These are phyloP conservation scores for Stemphylium vesicarium DNA, from an alignment of 2,329 filamentous ascomycete species.

Conservation along the genomic window DNA sequence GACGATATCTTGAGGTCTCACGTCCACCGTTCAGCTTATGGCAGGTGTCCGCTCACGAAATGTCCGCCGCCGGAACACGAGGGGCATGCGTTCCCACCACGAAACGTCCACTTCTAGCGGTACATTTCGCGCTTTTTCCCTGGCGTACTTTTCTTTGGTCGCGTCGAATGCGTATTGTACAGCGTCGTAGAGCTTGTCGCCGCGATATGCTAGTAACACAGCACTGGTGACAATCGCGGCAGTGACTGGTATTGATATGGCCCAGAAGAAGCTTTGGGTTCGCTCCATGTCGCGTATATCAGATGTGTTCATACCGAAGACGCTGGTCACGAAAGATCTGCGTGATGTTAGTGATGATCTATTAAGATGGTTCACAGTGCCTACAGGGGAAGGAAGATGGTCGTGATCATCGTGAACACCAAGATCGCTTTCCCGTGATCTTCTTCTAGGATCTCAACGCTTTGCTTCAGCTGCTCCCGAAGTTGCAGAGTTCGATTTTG, in stretches of 20 bases:
- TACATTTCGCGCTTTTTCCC: background rate
- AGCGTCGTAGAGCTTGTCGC: constrained; percentile 5
- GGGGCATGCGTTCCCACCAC: background rate
- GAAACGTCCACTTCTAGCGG: background rate
- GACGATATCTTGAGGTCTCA: too few relatives aligned
- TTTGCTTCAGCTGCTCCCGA: too few relatives aligned
- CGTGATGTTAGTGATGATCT: background rate
- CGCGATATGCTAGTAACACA: constrained; percentile 7
- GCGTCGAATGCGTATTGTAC: background rate
- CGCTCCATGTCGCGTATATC: constrained; percentile 20
- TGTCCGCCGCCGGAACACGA: too few relatives aligned
- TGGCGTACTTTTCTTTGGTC: background rate
- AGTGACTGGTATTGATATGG: constrained; percentile 18
- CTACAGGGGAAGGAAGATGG: constrained; percentile 38
- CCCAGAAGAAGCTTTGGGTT: constrained; percentile 24
- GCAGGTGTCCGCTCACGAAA: too few relatives aligned
- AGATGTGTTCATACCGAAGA: constrained; percentile 28
- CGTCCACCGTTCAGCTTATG: too few relatives aligned
- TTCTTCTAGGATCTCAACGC: too few relatives aligned
- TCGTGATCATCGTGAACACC: constrained; percentile 46
- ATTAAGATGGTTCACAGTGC: constrained; percentile 31
- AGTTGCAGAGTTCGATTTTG: too few relatives aligned
- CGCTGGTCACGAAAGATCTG: constrained; percentile 18
- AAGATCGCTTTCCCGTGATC: too few relatives aligned
- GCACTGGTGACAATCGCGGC: background rate